A percentile compares a stretch with the other conserved stretches of the same genome.
These are phyloP conservation scores for Chaetomiaceae sp. DNA, from an alignment of 2,329 filamentous ascomycete genomes.

Conservation along the genomic window DNA sequence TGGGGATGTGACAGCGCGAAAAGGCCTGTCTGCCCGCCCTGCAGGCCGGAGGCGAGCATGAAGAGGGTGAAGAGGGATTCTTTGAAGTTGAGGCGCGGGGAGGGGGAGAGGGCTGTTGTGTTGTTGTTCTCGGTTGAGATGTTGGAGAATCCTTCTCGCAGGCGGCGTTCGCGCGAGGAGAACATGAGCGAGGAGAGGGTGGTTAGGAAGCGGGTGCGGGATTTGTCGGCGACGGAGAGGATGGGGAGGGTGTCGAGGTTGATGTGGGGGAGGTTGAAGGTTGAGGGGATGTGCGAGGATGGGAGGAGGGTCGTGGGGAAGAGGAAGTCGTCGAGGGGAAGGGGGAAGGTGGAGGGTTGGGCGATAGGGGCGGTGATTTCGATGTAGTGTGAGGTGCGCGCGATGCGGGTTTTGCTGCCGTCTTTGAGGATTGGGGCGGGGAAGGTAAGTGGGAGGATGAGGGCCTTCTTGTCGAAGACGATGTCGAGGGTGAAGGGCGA, in stretches of 20 bases:
- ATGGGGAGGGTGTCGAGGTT: conserved; percentile 44
- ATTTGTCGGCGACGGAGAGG: conserved; percentile 36
- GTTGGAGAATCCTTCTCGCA: conserved; percentile 36
- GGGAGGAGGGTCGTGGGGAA: conserved; percentile 33
- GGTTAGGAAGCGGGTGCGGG: conserved; percentile 36
- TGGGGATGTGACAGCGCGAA: conserved; percentile 39
- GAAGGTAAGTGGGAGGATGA: conserved; percentile 36
- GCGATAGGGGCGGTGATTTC: conserved; percentile 40
- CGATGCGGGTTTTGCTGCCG: conserved; percentile 37
- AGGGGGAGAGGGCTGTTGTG: not conserved
- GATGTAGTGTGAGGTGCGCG: conserved; percentile 41
- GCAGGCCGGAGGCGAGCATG: conserved; percentile 42
- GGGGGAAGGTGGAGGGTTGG: conserved; percentile 22
- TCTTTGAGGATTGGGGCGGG: conserved; percentile 37
- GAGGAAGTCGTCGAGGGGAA: conserved; percentile 32
- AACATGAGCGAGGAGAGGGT: conserved; percentile 39
- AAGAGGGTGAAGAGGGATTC: conserved; percentile 46
- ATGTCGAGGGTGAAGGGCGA: conserved; percentile 41
- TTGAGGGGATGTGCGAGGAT: conserved; percentile 31
- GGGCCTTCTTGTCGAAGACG: conserved; percentile 33
- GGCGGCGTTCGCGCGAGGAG: conserved; percentile 38
- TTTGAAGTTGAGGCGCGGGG: conserved; percentile 42
- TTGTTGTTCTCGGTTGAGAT: not conserved
- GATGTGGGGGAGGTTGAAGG: conserved; percentile 39
- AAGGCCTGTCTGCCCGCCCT: conserved; percentile 41